Conservation (phyloP, 225 moss, liverwort and hornwort genomes). For the Anthoceros angustus region DNA sequence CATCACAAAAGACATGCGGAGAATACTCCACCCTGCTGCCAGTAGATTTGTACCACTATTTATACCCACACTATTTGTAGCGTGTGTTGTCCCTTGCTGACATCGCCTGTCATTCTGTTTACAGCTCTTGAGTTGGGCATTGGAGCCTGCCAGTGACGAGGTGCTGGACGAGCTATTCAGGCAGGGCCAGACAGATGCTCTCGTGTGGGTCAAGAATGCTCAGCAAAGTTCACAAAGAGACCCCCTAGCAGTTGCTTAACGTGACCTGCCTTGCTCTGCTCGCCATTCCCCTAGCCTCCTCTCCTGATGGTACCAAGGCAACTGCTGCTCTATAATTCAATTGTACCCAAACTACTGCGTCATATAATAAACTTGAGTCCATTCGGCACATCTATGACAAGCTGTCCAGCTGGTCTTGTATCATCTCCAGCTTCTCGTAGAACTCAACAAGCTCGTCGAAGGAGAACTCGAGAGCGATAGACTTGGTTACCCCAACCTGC, state of each 20-base stretch:
- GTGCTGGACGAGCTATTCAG: constrained; percentile 65
- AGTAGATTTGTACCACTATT: background rate
- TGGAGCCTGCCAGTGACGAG: constrained; percentile 64
- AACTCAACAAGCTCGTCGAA: background rate
- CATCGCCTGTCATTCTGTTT: background rate
- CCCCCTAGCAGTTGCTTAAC: background rate
- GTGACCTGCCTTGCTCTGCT: too few species aligned
- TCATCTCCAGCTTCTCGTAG: background rate
- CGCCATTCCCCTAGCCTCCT: background rate
- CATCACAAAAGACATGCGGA: background rate
- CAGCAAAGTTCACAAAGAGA: constrained; percentile 9
- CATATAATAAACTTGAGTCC: too few species aligned
- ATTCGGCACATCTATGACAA: background rate
- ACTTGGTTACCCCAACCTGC: background rate
- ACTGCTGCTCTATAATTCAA: too few species aligned
- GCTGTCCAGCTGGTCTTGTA: background rate
- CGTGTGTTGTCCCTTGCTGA: constrained; percentile 1
- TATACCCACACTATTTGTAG: background rate
- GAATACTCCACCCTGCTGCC: background rate
- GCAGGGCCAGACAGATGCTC: constrained; percentile 53
- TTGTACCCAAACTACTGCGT: too few species aligned
- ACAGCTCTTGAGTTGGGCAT: constrained; percentile 78
- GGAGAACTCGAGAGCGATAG: background rate
- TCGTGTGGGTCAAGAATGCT: constrained; percentile 43
- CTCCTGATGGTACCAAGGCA: too few species aligned